Evolutionary conservation across 129 eudicot species (phyloP), one percentile per base, ranked within the genome.

Genomic region (Ambrosia artemisiifolia): DNA sequence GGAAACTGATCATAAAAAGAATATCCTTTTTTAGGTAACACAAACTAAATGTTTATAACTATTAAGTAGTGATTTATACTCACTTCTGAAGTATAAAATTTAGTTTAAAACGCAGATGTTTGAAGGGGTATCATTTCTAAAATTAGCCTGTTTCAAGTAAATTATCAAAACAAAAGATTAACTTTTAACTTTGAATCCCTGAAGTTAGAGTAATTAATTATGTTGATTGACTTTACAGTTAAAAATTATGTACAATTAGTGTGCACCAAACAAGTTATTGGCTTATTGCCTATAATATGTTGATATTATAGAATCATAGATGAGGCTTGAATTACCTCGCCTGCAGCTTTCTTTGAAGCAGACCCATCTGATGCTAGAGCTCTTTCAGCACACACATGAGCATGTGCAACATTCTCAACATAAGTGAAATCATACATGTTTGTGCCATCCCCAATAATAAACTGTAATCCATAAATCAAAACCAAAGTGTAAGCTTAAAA

Each of bases 401-500:
- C 98, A 87, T 90, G 98, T 80, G 96, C 98, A 77, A 90, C 98
- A 75, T 94, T 94, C 80, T 90, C 98, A 76, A 94, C 96, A 56
- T 87, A 94, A 19, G 98, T 94, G 80, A 87, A 90, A 67, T 94
- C 98, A 79, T 94, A 94, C 91, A 94, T 64, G 84, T 90, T 94
- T 64, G 88, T 90, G 14, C 98, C 98, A 80, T 90, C 84, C 69
- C 98, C 98, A 53, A 94, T 87, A 34, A 94, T 87, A 65, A 87
- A 90, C 98, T 93, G 94, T 53, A 64, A 82, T 71, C 36, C 62
- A 79, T 42, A 64, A 66, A 71, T 6, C 57, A 56, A 71, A 66
- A 49, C 42, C 28, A 55, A 60, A 66, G 24, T 44, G 53, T 18
- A 33, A 11, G 54, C 48, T 14, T 59, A 48, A 16, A 67, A 64